Evolutionary conservation across 78 protist species (phyloP), one percentile per base, ranked within the genome.

Genomic region (Ministeria vibrans): DNA sequence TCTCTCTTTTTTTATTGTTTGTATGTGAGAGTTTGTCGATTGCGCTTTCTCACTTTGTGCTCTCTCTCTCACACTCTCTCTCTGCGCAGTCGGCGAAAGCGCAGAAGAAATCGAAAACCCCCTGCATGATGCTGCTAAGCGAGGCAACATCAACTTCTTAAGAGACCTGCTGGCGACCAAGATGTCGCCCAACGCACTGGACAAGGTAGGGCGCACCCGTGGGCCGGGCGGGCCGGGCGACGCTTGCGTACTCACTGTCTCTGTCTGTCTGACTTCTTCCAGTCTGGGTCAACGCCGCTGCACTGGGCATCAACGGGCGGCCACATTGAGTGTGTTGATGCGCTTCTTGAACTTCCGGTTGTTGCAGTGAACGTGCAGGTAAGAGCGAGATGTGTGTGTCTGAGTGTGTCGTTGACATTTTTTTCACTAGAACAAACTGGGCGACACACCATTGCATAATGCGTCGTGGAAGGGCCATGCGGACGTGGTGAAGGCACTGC

Each of bases 271-370:
- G n/a, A 20, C 59, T 11, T 18, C 18, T 18, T 51, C n/a, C 18
- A 51, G 59, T 11, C 75, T 1, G 75, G 75, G 6, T 43, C 51
- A 18, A 70, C 75, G 39, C 75, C 75, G 30, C 36, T 70, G 55
- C 75, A 70, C 75, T 70, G 75, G 75, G 75, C 75, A 4, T 49
- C 75, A 34, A 41, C 30, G 39, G 75, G 75, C 13, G 75, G 75
- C n/a, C 75, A 70, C 36, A 1, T 44, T 1, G 75, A 70, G 45
- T 70, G 75, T 36, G 75, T 70, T 5, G 1, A 70, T 9, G n/a
- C 5, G 75, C 75, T 70, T 9, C 49, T 70, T 9, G 75, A 11
- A 41, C 51, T 23, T 7, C 75, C 75, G 53, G 42, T 22, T 42
- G 38, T 64, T 3, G 43, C 43, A 36, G 71, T 64, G 44, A 34